These are phyloP conservation scores for Neolentinus lepideus DNA, from an alignment of 1,284 basidiomycete genomes.

Conservation along the genomic window DNA sequence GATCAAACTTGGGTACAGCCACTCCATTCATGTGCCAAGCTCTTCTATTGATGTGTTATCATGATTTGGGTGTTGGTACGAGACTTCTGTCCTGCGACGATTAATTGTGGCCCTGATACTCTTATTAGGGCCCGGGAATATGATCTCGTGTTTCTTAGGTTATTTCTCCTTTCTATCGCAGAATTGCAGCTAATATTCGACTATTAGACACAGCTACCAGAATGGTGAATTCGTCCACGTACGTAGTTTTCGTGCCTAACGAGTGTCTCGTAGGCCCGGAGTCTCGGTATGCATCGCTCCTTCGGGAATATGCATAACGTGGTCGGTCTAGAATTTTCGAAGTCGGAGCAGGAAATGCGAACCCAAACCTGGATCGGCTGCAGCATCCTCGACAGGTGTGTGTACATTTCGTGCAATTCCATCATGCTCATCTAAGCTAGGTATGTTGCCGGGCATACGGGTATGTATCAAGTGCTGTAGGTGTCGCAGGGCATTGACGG, in stretches of 20 bases:
- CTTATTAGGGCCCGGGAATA: neutral
- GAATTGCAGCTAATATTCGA: too few species aligned
- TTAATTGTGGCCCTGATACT: too few species aligned
- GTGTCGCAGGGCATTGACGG: too few species aligned
- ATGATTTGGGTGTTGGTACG: conserved; percentile 76
- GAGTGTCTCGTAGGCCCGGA: conserved; percentile 54
- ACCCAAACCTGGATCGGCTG: conserved; percentile 79
- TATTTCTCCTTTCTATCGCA: too few species aligned
- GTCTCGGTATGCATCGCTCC: conserved; percentile 76
- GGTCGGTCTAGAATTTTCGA: conserved; percentile 52
- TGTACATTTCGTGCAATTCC: conserved; percentile 65
- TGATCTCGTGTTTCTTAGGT: neutral
- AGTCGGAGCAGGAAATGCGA: conserved; percentile 52
- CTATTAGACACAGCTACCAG: neutral
- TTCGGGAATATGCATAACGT: conserved; percentile 62
- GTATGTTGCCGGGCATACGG: neutral
- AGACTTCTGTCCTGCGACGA: too few species aligned
- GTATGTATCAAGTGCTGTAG: too few species aligned
- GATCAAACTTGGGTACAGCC: conserved; percentile 55
- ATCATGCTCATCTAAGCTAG: neutral
- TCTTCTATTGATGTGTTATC: conserved; percentile 70
- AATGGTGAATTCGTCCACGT: neutral
- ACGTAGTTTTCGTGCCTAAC: neutral
- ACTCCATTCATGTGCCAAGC: conserved; percentile 70
- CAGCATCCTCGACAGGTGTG: conserved; percentile 75